A percentile compares a stretch with the other conserved stretches of the same genome.
Conservation (phyloP, 352 stramenopile genomes). For the Phytophthora rubi region DNA sequence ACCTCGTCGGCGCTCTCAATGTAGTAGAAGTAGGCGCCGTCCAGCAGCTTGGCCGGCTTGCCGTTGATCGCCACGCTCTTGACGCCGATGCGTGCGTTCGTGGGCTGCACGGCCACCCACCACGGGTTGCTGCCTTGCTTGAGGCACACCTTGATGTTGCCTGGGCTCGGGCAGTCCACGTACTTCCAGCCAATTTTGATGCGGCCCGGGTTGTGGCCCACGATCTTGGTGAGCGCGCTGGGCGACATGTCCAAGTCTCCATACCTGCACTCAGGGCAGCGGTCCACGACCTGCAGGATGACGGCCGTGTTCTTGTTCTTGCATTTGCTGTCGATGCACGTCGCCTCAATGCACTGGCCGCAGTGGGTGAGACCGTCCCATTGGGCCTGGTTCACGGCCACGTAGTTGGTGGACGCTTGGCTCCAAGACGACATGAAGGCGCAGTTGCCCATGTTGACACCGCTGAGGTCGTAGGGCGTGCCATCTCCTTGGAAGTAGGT, state of each 20-base stretch:
- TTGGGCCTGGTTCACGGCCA: slow-evolving; percentile 36
- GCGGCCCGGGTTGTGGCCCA: slow-evolving; percentile 32
- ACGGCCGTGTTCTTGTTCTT: slow-evolving; percentile 31
- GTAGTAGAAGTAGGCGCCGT: slow-evolving; percentile 34
- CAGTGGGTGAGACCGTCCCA: slow-evolving; percentile 34
- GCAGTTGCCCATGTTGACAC: slow-evolving; percentile 30
- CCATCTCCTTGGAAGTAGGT: slow-evolving; percentile 32
- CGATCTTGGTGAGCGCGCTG: slow-evolving; percentile 33
- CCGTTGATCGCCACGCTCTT: slow-evolving; percentile 35
- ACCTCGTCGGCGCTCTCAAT: slow-evolving; percentile 28
- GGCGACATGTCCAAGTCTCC: slow-evolving; percentile 37
- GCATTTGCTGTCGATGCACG: slow-evolving; percentile 35
- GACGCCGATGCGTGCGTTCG: slow-evolving; percentile 29
- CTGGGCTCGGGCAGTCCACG: slow-evolving; percentile 36
- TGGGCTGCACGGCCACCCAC: slow-evolving; percentile 35
- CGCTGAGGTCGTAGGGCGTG: slow-evolving; percentile 25
- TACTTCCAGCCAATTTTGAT: slow-evolving; percentile 41
- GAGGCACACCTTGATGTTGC: slow-evolving; percentile 37
- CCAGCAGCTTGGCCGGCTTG: slow-evolving; percentile 28
- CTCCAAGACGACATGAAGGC: slow-evolving; percentile 35
- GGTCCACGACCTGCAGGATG: slow-evolving; percentile 34
- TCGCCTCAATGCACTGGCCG: slow-evolving; percentile 37
- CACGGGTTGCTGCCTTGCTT: slow-evolving; percentile 35
- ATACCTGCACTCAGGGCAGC: slow-evolving; percentile 30
- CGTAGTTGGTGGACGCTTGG: slow-evolving; percentile 32